Conservation (phyloP, 805 yeast genomes). For the Clavispora asparagi region DNA sequence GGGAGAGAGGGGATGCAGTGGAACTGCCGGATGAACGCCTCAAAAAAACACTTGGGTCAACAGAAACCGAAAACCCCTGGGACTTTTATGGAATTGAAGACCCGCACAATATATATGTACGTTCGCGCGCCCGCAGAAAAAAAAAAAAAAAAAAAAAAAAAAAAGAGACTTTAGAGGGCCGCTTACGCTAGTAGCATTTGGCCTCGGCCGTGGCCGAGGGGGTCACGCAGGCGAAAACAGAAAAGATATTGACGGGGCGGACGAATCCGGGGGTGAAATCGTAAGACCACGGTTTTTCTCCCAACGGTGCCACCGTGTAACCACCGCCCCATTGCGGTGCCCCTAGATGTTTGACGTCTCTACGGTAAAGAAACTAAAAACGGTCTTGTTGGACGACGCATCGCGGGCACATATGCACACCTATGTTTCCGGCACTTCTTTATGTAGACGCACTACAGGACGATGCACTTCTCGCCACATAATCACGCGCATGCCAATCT, state of each 20-base stretch:
- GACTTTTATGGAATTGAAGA: not conserved
- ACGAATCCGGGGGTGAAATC: too few relatives aligned
- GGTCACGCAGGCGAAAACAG: too few relatives aligned
- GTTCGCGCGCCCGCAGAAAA: not conserved
- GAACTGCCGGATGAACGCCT: not conserved
- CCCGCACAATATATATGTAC: not conserved
- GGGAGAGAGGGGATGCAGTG: not conserved
- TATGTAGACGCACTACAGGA: not conserved
- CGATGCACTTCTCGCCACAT: not conserved
- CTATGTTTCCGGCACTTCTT: not conserved
- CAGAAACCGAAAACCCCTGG: not conserved
- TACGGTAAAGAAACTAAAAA: not conserved
- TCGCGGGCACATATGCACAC: not conserved
- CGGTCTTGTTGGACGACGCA: not conserved
- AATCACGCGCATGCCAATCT: not conserved
- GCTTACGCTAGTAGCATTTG: not conserved
- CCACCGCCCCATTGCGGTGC: not conserved
- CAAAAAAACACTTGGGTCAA: conserved; percentile 1
- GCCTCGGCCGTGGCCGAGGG: not conserved
- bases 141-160: not conserved
- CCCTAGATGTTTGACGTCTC: not conserved
- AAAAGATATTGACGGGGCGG: too few relatives aligned
- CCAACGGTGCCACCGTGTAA: not conserved
- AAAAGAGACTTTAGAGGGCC: not conserved
- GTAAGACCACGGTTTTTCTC: not conserved